Base-by-base conservation (phyloP, 164 flowering plant species). In the Vitis amurensis region DNA sequence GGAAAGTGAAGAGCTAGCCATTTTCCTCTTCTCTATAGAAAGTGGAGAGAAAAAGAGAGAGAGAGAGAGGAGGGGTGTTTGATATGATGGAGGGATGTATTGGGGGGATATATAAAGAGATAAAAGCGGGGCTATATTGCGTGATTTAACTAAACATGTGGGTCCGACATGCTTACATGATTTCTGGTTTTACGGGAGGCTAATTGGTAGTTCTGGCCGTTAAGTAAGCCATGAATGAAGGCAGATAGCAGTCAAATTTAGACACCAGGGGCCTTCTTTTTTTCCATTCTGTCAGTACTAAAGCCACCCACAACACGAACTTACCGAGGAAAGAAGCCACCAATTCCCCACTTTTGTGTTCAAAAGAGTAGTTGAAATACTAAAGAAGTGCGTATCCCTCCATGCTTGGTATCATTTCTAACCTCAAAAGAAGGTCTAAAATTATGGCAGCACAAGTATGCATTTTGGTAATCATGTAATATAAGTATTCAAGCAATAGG, bases 171-270 rank as follows among this genome's bases (percentile, higher is more conserved):
- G 63, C 68, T 62, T 62, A 37, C 70, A 79, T 82, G 80, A 85
- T 85, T 83, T 81, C 81, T n/a, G 76, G 76, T 64, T 77, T 83
- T 74, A 78, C 78, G 75, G 84, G 79, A 74, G 64, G 70, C 1
- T 7, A 37, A 8, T 27, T 50, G 79, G 77, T 71, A 72, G 82
- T 72, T 72, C 70, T 70, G 75, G 75, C 71, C 78, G 81, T 79
- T 77, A 73, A 73, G 78, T 73, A 71, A 66, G 74, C 66, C 66
- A 31, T 59, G 15, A 17, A 52, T 63, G 17, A 19, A 53, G 63
- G 67, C 16, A 31, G 63, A 3, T 15, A 29, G 14, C 23, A 48
- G 17, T 4, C 31, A 10, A 59, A 29, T 10, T 31, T 31, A 31
- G 7, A 31, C 44, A 37, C 44, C 27, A 23, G 27, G 27, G 2